These are phyloP conservation scores for Pythium folliculosum DNA, from an alignment of 352 stramenopile genomes.

Conservation along the genomic window DNA sequence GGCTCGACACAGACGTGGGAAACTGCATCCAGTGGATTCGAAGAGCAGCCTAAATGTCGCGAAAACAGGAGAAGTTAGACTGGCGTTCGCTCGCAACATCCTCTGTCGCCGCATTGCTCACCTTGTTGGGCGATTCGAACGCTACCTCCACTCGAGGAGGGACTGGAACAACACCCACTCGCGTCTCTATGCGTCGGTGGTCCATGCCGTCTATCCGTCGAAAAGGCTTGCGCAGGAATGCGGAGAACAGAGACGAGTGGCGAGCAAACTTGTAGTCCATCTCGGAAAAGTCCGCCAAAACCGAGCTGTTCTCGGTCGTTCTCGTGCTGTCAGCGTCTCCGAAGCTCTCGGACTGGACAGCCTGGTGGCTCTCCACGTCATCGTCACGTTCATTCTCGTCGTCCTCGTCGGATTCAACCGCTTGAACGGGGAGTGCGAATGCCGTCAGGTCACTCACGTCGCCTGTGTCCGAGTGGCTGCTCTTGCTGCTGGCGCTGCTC, in stretches of 20 bases:
- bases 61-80: neutral
- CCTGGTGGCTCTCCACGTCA: slow-evolving; percentile 66
- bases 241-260: slow-evolving; percentile 60
- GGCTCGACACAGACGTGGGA: slow-evolving; percentile 52
- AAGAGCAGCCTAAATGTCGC: slow-evolving; percentile 50
- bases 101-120: slow-evolving; percentile 15
- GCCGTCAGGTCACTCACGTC: slow-evolving; percentile 34
- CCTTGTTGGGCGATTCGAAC: slow-evolving; percentile 65
- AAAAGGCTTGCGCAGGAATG: slow-evolving; percentile 73
- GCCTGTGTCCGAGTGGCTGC: slow-evolving; percentile 1
- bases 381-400: slow-evolving; percentile 49
- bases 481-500: slow-evolving; percentile 15
- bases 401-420: slow-evolving; percentile 15
- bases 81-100: neutral
- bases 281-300: slow-evolving; percentile 61
- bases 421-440: slow-evolving; percentile 38
- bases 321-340: slow-evolving; percentile 68
- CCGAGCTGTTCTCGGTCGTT: slow-evolving; percentile 74
- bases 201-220: slow-evolving; percentile 59
- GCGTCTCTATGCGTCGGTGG: slow-evolving; percentile 38
- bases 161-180: slow-evolving; percentile 46
- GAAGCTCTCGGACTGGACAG: slow-evolving; percentile 78
- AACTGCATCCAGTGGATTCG: slow-evolving; percentile 60
- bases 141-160: slow-evolving; percentile 46
- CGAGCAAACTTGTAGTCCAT: slow-evolving; percentile 45